Conservation (phyloP, 108 stramenopile species). For the Discostella stelligeroides region DNA sequence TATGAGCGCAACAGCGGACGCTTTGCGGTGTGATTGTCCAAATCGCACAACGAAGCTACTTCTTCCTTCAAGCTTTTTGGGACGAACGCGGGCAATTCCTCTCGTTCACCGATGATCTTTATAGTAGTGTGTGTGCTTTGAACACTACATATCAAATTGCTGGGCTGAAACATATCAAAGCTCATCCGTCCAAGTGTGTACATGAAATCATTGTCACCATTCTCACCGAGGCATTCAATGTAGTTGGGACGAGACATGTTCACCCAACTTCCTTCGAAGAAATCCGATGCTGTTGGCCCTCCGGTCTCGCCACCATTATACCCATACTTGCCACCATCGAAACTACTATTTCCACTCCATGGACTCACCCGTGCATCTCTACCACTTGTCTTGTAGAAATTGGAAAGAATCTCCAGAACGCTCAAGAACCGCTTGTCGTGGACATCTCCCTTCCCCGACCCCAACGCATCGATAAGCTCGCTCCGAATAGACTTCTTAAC, state of each 20-base stretch:
- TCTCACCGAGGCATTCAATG: constrained; percentile 74
- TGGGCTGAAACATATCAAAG: constrained; percentile 84
- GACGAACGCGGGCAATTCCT: constrained; percentile 45
- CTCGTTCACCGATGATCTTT: constrained; percentile 48
- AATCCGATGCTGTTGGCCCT: constrained; percentile 38
- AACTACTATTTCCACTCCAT: constrained; percentile 33
- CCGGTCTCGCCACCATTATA: constrained; percentile 30
- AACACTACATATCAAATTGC: constrained; percentile 67
- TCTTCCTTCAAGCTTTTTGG: constrained; percentile 73
- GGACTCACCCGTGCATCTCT: constrained; percentile 52
- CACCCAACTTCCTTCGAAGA: constrained; percentile 75
- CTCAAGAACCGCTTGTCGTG: constrained; percentile 44
- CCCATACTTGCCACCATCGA: constrained; percentile 28
- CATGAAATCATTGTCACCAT: constrained; percentile 68
- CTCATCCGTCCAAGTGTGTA: constrained; percentile 83
- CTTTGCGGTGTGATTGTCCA: constrained; percentile 31
- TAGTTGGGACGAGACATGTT: constrained; percentile 80
- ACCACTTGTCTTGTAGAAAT: constrained; percentile 46
- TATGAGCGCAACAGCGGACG: constrained; percentile 56
- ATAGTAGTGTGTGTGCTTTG: constrained; percentile 74
- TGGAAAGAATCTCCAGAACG: constrained; percentile 36
- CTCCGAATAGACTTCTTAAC: constrained; percentile 43
- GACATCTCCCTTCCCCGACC: constrained; percentile 38
- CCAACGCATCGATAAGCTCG: constrained; percentile 51
- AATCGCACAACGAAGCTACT: constrained; percentile 51